A percentile compares a stretch with the other conserved stretches of the same genome.
These are phyloP conservation scores for Tetragonia tetragonoides DNA, from an alignment of 148 eudicot species.

Conservation along the genomic window DNA sequence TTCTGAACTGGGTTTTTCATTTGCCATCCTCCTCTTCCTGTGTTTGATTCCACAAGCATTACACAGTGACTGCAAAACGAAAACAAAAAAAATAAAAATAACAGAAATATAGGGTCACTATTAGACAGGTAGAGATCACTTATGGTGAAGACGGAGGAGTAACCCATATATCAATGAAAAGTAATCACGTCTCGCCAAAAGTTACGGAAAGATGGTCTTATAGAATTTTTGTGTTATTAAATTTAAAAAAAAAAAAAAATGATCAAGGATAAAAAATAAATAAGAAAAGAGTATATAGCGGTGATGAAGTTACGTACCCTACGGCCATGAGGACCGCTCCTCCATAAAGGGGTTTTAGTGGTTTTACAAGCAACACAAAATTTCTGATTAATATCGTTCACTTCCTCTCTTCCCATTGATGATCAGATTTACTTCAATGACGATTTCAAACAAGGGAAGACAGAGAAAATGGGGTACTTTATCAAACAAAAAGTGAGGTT, in stretches of 20 bases:
- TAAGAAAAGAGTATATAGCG: too few relatives aligned
- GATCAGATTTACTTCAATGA: neutral
- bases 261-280: neutral
- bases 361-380: slow-evolving; percentile 34
- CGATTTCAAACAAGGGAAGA: neutral
- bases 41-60: slow-evolving; percentile 70
- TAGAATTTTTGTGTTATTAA: too few relatives aligned
- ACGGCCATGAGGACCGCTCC: slow-evolving; percentile 68
- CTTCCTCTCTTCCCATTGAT: neutral
- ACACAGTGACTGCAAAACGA: slow-evolving; percentile 49
- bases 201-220: too few relatives aligned
- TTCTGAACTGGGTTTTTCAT: slow-evolving; percentile 21
- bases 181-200: too few relatives aligned
- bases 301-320: slow-evolving; percentile 33
- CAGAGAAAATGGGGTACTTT: too few relatives aligned
- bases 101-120: neutral
- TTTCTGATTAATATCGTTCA: slow-evolving; percentile 34
- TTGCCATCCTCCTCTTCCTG: slow-evolving; percentile 42
- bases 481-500: too few relatives aligned
- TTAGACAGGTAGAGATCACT: neutral
- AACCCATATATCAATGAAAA: too few relatives aligned
- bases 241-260: neutral
- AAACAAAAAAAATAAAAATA: neutral
- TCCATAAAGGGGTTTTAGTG: slow-evolving; percentile 62
- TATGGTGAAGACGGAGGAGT: too few relatives aligned